Evolutionary conservation across 495 filamentous ascomycete species (phyloP).

Genomic region (Penicillium waksmanii): DNA sequence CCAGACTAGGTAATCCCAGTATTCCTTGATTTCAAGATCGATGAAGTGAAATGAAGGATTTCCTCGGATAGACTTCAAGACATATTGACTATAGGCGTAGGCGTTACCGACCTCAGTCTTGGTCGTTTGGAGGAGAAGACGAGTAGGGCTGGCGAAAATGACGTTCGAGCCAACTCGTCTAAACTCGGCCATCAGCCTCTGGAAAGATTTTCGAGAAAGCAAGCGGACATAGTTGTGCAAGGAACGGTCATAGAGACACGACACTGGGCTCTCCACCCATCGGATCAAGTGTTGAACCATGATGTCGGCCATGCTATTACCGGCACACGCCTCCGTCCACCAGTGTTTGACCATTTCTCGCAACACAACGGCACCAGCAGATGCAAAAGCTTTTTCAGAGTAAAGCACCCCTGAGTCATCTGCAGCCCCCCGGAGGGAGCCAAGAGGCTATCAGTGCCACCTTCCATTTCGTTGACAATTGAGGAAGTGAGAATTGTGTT

Average conservation of each 20-base stretch:
- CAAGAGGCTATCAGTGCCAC: constrained; percentile 61
- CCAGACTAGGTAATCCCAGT: constrained; percentile 99
- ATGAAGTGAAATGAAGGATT: constrained; percentile 98
- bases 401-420: constrained; percentile 70
- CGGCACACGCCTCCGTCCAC: constrained; percentile 94
- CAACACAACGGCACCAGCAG: constrained; percentile 84
- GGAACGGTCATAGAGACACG: constrained; percentile 94
- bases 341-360: constrained; percentile 98
- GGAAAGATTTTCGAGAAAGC: constrained; percentile 95
- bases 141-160: constrained; percentile 85
- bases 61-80: constrained; percentile 90
- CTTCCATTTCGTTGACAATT: constrained; percentile 96
- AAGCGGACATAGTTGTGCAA: constrained; percentile 97
- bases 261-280: constrained; percentile 91
- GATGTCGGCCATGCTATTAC: constrained; percentile 91
- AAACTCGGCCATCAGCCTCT: constrained; percentile 97
- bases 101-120: constrained; percentile 98
- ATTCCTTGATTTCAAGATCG: constrained; percentile 96
- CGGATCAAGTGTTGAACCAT: constrained; percentile 97
- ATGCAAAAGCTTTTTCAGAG: constrained; percentile 90
- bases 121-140: constrained; percentile 90
- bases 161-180: constrained; percentile 91
- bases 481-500: constrained; percentile 97
- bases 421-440: constrained; percentile 68
- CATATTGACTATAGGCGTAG: constrained; percentile 95